Base-by-base conservation (phyloP, 2,329 filamentous ascomycete species). In the Aspergillus neotritici region DNA sequence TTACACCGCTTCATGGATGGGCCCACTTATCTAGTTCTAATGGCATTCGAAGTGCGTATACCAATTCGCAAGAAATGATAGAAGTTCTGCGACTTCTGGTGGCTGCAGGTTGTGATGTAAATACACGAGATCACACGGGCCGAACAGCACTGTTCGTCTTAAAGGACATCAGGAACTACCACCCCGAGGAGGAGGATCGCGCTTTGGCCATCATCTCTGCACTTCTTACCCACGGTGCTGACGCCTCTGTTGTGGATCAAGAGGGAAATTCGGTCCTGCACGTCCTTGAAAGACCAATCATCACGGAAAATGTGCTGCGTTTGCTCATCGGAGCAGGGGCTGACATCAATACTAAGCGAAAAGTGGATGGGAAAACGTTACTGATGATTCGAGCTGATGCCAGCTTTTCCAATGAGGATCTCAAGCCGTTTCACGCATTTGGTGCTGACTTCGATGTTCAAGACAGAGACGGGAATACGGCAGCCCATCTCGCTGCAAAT, bases 1-100 rank as follows among this genome's bases (percentile, higher is more conserved):
- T 25, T 11, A 45, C 43, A 11, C 28, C 43, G 4, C 31, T 45
- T 7, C 43, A 45, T n/a, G 43, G 29, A 10, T 45, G 43, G 43
- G 43, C 38, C 12, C 14, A 33, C 16, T 14, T 37, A 4, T n/a
- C 10, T 9, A 31, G 15, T 6, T 17, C 9, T 13, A 16, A 37
- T 8, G 7, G 7, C 21, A 6, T 2, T 25, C 21, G 6, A 2
- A 25, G 5, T 25, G 7, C 7, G 21, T 5, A 25, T 25, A 25
- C 21, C 21, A 25, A 25, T 9, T 8, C 9, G 5, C 21, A 9
- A 9, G 17, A 37, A 5, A 13, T 11, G 1, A 25, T 30, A 35
- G 7, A 32, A 37, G 30, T 15, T 3, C 17, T 14, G 4, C 16
- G 14, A 9, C 30, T 45, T 12, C 38, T 45, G 1, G 34, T 45